Conservation (phyloP, 208 protist species). For the Lotmaria passim region DNA sequence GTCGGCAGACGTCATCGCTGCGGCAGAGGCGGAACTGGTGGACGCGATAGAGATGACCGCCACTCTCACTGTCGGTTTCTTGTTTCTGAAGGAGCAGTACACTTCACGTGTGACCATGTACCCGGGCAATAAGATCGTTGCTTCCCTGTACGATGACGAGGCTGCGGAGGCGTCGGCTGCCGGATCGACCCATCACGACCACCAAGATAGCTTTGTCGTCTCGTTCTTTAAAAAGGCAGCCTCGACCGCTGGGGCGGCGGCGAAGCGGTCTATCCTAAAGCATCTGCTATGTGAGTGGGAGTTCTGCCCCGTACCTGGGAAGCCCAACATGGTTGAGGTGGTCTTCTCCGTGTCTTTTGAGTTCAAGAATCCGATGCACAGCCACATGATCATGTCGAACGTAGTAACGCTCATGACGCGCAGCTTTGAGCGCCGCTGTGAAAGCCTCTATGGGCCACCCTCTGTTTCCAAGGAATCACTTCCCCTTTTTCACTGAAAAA, state of each 20-base stretch:
- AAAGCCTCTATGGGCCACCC: conserved; percentile 73
- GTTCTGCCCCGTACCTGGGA: conserved; percentile 47
- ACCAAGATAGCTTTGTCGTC: conserved; percentile 33
- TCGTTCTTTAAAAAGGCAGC: conserved; percentile 48
- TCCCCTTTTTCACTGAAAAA: conserved; percentile 23
- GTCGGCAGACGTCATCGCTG: not conserved
- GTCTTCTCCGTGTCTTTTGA: conserved; percentile 75
- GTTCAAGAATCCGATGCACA: conserved; percentile 79
- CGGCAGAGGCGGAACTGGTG: conserved; percentile 28
- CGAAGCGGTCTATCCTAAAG: conserved; percentile 55
- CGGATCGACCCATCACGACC: not conserved
- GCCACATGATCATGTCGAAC: conserved; percentile 77
- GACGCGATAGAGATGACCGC: conserved; percentile 68
- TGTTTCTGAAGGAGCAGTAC: conserved; percentile 81
- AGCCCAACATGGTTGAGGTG: conserved; percentile 69
- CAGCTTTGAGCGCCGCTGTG: conserved; percentile 80
- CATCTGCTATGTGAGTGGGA: conserved; percentile 79
- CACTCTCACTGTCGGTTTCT: conserved; percentile 76
- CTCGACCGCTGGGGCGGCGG: conserved; percentile 33
- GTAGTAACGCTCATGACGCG: conserved; percentile 79
- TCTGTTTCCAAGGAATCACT: conserved; percentile 46
- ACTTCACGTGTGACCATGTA: conserved; percentile 69
- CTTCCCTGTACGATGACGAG: conserved; percentile 55
- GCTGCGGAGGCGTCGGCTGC: not conserved
- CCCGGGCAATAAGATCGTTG: conserved; percentile 54